Evolutionary conservation across 805 yeast species (phyloP).

Genomic region (Danielia oregonensis): DNA sequence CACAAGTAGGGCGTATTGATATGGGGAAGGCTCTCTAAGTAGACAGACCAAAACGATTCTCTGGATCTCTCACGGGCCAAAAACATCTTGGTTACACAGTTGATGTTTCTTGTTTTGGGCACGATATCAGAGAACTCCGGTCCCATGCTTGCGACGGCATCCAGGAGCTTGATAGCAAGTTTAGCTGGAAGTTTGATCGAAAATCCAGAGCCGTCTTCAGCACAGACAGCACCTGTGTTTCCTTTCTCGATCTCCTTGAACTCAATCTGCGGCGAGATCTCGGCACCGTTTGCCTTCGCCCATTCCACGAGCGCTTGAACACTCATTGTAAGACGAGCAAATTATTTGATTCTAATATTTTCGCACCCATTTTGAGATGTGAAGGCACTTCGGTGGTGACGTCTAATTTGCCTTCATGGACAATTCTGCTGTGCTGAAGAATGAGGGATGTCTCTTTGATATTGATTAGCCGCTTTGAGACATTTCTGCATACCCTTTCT

Average conservation of each 20-base stretch:
- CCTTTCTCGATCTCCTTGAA: conserved; percentile 20
- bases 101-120: conserved; percentile 19
- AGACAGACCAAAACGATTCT: conserved; percentile 20
- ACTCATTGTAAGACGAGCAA: neutral
- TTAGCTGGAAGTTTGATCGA: conserved; percentile 10
- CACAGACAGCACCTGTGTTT: conserved; percentile 25
- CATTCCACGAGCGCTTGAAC: conserved; percentile 23
- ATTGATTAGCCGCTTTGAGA: too few relatives aligned
- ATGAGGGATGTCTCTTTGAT: too few relatives aligned
- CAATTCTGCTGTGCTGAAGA: too few relatives aligned
- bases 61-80: conserved; percentile 28
- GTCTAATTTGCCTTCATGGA: too few relatives aligned
- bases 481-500: too few relatives aligned
- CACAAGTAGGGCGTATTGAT: conserved; percentile 68
- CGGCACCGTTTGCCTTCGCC: conserved; percentile 30
- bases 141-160: conserved; percentile 22
- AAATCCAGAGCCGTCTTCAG: conserved; percentile 6
- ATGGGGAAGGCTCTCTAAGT: conserved; percentile 33
- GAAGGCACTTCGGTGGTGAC: too few relatives aligned
- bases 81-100: conserved; percentile 32
- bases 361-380: too few relatives aligned
- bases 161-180: conserved; percentile 17
- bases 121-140: conserved; percentile 7
- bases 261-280: conserved; percentile 18
- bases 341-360: too few relatives aligned